Percentiles rank a stretch among this genome's conserved stretches.
These are phyloP conservation scores for Apophysomyces variabilis DNA, from an alignment of 371 early-diverging fungal species.

Conservation along the genomic window DNA sequence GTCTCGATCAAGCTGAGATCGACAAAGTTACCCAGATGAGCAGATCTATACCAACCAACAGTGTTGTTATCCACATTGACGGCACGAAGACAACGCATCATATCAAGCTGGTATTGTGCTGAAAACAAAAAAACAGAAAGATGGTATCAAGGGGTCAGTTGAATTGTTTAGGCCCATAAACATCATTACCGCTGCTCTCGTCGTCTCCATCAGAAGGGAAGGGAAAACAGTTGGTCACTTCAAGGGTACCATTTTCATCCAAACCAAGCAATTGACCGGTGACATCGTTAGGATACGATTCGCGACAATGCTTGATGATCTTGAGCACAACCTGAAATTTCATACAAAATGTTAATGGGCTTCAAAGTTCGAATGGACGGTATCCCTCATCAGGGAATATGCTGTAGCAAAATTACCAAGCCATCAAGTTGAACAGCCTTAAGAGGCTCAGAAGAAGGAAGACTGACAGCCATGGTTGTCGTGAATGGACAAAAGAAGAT, in stretches of 20 bases:
- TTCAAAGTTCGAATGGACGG: not conserved
- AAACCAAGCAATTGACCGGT: slow-evolving; percentile 92
- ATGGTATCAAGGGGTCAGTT: too few relatives aligned
- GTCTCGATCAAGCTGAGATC: slow-evolving; percentile 90
- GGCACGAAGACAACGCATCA: slow-evolving; percentile 91
- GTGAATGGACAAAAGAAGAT: slow-evolving; percentile 10
- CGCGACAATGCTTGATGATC: slow-evolving; percentile 95
- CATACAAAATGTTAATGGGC: not conserved
- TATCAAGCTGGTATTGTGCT: slow-evolving; percentile 91
- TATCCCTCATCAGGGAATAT: not conserved
- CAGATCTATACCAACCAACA: slow-evolving; percentile 97
- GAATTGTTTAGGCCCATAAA: too few relatives aligned
- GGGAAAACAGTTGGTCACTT: slow-evolving; percentile 91
- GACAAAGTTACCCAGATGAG: slow-evolving; percentile 88
- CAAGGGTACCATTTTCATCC: slow-evolving; percentile 82
- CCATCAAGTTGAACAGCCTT: slow-evolving; percentile 62
- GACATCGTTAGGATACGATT: slow-evolving; percentile 77
- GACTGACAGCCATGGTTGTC: slow-evolving; percentile 29
- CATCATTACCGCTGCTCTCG: slow-evolving; percentile 47
- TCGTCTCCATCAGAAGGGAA: slow-evolving; percentile 70
- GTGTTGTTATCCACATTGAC: slow-evolving; percentile 95
- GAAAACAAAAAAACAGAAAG: slow-evolving; percentile 18
- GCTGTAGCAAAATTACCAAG: slow-evolving; percentile 40
- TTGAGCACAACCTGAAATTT: slow-evolving; percentile 79
- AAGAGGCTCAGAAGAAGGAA: slow-evolving; percentile 36